Conservation (phyloP, 495 filamentous ascomycete species). For the Trichoderma parareesei region DNA sequence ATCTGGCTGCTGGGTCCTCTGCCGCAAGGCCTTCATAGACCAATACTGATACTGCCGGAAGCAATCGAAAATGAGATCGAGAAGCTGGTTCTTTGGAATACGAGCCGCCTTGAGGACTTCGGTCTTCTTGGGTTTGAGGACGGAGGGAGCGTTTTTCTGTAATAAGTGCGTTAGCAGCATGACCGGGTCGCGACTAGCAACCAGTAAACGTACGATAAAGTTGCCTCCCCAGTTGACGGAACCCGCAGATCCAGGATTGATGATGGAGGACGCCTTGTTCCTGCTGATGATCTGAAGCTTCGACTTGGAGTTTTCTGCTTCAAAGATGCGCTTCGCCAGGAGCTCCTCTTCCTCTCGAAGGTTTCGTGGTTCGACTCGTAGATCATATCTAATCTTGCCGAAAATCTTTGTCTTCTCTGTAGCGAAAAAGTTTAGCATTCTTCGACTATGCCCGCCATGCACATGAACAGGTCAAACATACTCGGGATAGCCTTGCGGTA, state of each 20-base stretch:
- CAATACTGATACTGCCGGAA: slow-evolving; percentile 84
- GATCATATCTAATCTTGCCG: slow-evolving; percentile 66
- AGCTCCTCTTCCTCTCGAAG: slow-evolving; percentile 64
- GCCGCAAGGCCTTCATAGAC: slow-evolving; percentile 74
- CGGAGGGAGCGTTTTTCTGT: slow-evolving; percentile 34
- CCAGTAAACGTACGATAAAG: slow-evolving; percentile 47
- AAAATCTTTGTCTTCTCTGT: slow-evolving; percentile 73
- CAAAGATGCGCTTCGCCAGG: slow-evolving; percentile 49
- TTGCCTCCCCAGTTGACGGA: slow-evolving; percentile 38
- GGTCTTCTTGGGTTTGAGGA: slow-evolving; percentile 38
- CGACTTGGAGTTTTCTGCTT: slow-evolving; percentile 55
- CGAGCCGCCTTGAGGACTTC: slow-evolving; percentile 71
- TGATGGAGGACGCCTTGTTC: slow-evolving; percentile 30
- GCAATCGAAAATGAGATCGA: slow-evolving; percentile 71
- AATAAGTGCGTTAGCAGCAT: slow-evolving; percentile 21
- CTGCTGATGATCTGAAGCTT: slow-evolving; percentile 40
- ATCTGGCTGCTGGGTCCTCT: slow-evolving; percentile 72
- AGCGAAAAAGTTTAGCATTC: not conserved
- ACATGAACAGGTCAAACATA: slow-evolving; percentile 32
- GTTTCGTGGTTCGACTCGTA: slow-evolving; percentile 65
- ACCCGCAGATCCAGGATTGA: slow-evolving; percentile 42
- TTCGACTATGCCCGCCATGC: not conserved
- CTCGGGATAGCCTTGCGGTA: slow-evolving; percentile 76
- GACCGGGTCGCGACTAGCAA: not conserved
- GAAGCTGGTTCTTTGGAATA: slow-evolving; percentile 75